These are phyloP conservation scores for Tricholoma sp. DNA, from an alignment of 768 basidiomycete genomes.

Conservation along the genomic window DNA sequence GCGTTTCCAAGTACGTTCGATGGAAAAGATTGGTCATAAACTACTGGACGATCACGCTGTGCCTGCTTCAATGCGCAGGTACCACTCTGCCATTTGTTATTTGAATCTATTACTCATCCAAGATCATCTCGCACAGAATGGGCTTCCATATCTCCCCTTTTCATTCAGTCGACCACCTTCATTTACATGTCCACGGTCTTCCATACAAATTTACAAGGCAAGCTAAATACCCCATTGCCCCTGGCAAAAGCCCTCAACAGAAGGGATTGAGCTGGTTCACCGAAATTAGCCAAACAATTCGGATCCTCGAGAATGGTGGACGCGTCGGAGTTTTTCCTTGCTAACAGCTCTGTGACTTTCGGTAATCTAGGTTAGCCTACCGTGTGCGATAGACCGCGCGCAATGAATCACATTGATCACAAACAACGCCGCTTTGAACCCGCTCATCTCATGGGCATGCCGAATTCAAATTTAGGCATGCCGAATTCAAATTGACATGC, in stretches of 20 bases:
- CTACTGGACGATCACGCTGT: slow-evolving; percentile 46
- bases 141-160: slow-evolving; percentile 84
- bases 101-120: not conserved
- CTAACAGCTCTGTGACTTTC: slow-evolving; percentile 10
- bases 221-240: slow-evolving; percentile 45
- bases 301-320: slow-evolving; percentile 51
- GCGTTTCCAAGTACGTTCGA: slow-evolving; percentile 22
- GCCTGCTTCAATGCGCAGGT: slow-evolving; percentile 43
- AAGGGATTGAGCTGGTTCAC: slow-evolving; percentile 78
- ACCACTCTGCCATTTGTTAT: not conserved
- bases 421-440: too few species aligned
- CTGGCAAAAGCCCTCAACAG: slow-evolving; percentile 31
- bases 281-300: slow-evolving; percentile 54
- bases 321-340: slow-evolving; percentile 48
- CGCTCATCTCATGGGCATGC: too few species aligned
- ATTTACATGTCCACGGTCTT: slow-evolving; percentile 67
- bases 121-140: slow-evolving; percentile 41
- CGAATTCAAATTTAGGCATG: too few species aligned
- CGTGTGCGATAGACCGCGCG: not conserved
- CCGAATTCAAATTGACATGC: too few species aligned
- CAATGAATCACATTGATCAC: too few species aligned
- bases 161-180: slow-evolving; percentile 66
- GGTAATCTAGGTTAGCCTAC: not conserved
- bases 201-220: slow-evolving; percentile 44
- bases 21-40: slow-evolving; percentile 40